A percentile compares a stretch with the other conserved stretches of the same genome.
phyloP scores from a whole-genome alignment of 1,284 basidiomycete genomes.

The Sanghuangporus weigelae region DNA sequence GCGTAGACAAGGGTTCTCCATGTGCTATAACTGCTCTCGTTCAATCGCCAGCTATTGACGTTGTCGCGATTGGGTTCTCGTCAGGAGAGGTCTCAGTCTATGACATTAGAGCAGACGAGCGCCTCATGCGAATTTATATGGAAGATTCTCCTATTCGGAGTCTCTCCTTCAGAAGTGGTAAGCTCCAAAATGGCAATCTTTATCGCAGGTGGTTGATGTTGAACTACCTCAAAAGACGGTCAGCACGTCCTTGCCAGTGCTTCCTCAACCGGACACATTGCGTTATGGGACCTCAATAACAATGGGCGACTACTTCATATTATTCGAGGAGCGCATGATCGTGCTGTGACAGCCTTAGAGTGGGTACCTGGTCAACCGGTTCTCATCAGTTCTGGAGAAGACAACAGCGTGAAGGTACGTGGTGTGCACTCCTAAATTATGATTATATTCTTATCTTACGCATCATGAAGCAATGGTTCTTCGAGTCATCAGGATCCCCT shows the following conservation, averaged over 20 bases:
- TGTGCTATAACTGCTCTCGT: slow-evolving; percentile 70
- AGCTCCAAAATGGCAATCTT: slow-evolving; percentile 24
- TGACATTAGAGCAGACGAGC: slow-evolving; percentile 87
- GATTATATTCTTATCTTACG: neutral
- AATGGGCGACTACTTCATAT: slow-evolving; percentile 80
- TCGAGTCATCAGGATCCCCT: slow-evolving; percentile 83
- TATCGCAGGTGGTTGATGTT: slow-evolving; percentile 6
- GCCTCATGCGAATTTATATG: slow-evolving; percentile 85
- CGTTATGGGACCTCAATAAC: slow-evolving; percentile 86
- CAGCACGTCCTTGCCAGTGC: slow-evolving; percentile 82
- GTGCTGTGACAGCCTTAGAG: slow-evolving; percentile 72
- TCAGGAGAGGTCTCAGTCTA: slow-evolving; percentile 87
- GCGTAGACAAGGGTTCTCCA: slow-evolving; percentile 41
- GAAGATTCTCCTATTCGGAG: slow-evolving; percentile 73
- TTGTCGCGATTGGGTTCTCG: slow-evolving; percentile 86
- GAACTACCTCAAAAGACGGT: slow-evolving; percentile 51
- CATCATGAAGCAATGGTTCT: slow-evolving; percentile 85
- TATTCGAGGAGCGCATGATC: slow-evolving; percentile 82
- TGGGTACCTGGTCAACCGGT: slow-evolving; percentile 92
- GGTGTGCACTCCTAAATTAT: neutral
- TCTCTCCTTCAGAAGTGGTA: slow-evolving; percentile 86
- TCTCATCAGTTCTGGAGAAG: slow-evolving; percentile 81
- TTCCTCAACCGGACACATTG: slow-evolving; percentile 83
- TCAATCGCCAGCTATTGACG: slow-evolving; percentile 95
- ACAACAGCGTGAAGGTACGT: slow-evolving; percentile 87